A percentile compares a stretch with the other conserved stretches of the same genome.
These are phyloP conservation scores for Saprolegnia parasitica DNA, from an alignment of 352 stramenopile species.

Conservation along the genomic window DNA sequence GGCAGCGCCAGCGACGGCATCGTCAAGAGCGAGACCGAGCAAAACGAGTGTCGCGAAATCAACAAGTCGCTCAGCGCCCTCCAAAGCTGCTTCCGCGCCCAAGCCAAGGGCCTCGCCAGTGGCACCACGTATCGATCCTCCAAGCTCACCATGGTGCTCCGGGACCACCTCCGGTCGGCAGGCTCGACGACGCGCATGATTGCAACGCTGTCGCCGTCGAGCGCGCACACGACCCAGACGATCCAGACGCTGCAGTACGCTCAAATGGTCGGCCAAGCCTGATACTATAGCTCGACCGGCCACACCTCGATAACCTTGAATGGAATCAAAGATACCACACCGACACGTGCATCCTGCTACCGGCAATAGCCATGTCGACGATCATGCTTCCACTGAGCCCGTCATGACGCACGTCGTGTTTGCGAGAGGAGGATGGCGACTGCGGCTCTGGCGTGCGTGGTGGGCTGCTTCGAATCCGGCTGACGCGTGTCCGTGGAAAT, in stretches of 20 bases:
- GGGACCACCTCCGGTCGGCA: constrained; percentile 14
- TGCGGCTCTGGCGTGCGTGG: too few species aligned
- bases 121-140: constrained; percentile 14
- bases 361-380: too few species aligned
- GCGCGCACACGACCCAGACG: constrained; percentile 4
- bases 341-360: too few species aligned
- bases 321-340: too few species aligned
- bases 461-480: too few species aligned
- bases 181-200: constrained; percentile 21
- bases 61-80: constrained; percentile 22
- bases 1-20: constrained; percentile 30
- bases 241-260: constrained; percentile 27
- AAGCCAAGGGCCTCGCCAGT: constrained; percentile 8
- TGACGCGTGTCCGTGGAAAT: too few species aligned
- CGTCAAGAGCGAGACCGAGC: constrained; percentile 21
- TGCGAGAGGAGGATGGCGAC: too few species aligned
- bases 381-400: too few species aligned
- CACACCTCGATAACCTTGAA: too few species aligned
- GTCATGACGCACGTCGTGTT: too few species aligned
- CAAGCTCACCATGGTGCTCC: constrained; percentile 24
- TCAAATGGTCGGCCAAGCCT: constrained; percentile 13
- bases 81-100: constrained; percentile 15
- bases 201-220: constrained; percentile 19
- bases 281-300: too few species aligned
- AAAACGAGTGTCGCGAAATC: constrained; percentile 19